Evolutionary conservation across 192 early-diverging fungal species (phyloP).

Genomic region (Mortierella alpina): DNA sequence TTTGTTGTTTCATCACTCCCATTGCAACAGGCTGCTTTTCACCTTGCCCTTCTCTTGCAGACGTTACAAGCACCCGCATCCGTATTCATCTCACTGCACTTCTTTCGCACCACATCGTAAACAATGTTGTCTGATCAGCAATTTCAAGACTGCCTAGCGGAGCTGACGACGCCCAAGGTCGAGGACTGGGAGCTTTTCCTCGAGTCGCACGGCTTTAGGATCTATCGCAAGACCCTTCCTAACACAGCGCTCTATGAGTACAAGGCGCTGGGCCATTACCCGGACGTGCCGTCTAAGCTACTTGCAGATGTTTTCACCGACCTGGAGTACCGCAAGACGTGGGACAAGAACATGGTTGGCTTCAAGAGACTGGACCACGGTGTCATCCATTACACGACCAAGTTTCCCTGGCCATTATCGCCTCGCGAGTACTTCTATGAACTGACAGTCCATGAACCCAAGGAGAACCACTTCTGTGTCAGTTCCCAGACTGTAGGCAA

Average conservation of each 20-base stretch:
- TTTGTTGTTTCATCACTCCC: background rate
- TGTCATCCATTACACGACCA: slow-evolving; percentile 58
- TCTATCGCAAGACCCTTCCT: slow-evolving; percentile 54
- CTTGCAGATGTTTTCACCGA: slow-evolving; percentile 64
- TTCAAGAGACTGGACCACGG: slow-evolving; percentile 50
- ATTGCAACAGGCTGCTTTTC: background rate
- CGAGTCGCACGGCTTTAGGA: slow-evolving; percentile 53
- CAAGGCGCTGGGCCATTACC: slow-evolving; percentile 58
- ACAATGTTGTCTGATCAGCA: slow-evolving; percentile 48
- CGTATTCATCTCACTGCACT: background rate
- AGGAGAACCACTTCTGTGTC: slow-evolving; percentile 41
- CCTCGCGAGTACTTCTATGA: slow-evolving; percentile 64
- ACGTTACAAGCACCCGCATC: background rate
- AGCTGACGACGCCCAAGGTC: slow-evolving; percentile 37
- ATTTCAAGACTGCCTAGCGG: slow-evolving; percentile 43
- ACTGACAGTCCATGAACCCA: slow-evolving; percentile 51
- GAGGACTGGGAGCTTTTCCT: slow-evolving; percentile 55
- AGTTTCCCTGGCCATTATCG: slow-evolving; percentile 64
- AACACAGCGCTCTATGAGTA: slow-evolving; percentile 61
- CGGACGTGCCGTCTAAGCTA: slow-evolving; percentile 51
- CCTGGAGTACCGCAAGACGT: slow-evolving; percentile 61
- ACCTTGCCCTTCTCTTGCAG: background rate
- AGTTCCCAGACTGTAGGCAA: slow-evolving; percentile 51
- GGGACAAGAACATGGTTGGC: slow-evolving; percentile 66
- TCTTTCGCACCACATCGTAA: background rate